Conservation (phyloP, 805 yeast genomes). For the Candida nanaspora region DNA sequence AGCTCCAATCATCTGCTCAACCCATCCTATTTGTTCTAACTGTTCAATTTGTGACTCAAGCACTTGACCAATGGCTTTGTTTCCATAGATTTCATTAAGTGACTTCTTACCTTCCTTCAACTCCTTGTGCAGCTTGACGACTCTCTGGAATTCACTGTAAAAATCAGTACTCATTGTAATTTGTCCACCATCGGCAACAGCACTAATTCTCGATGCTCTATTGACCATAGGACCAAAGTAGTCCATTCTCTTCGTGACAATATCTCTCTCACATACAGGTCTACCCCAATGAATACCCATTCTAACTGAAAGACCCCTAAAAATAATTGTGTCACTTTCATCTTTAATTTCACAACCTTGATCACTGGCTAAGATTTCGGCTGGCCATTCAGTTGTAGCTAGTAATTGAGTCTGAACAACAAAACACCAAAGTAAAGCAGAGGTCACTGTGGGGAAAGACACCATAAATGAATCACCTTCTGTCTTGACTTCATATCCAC, state of each 20-base stretch:
- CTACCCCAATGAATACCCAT: conserved; percentile 99
- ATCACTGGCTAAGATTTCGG: conserved; percentile 75
- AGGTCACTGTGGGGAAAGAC: conserved; percentile 85
- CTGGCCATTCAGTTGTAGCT: conserved; percentile 87
- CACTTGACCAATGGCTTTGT: conserved; percentile 26
- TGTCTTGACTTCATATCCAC: conserved; percentile 97
- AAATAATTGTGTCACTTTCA: conserved; percentile 48
- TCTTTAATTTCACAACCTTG: conserved; percentile 82
- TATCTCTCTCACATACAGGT: conserved; percentile 93
- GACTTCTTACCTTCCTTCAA: conserved; percentile 25
- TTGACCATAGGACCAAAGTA: conserved; percentile 99
- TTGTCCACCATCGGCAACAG: conserved; percentile 98
- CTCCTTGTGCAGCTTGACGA: conserved; percentile 40
- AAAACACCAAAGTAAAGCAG: conserved; percentile 92
- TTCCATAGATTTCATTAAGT: conserved; percentile 36
- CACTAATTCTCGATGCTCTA: conserved; percentile 85
- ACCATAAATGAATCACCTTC: conserved; percentile 99
- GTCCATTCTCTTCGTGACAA: conserved; percentile 95
- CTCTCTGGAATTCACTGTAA: conserved; percentile 58
- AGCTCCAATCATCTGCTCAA: conserved; percentile 68
- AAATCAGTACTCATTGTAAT: conserved; percentile 82
- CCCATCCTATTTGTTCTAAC: conserved; percentile 65
- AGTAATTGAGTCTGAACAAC: conserved; percentile 81
- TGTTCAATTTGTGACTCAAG: conserved; percentile 60
- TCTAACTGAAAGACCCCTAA: conserved; percentile 87